Evolutionary conservation across 1,139 yeast species (phyloP), one percentile per base, ranked within the genome.

Genomic region (Eremothecium cymbalariae): DNA sequence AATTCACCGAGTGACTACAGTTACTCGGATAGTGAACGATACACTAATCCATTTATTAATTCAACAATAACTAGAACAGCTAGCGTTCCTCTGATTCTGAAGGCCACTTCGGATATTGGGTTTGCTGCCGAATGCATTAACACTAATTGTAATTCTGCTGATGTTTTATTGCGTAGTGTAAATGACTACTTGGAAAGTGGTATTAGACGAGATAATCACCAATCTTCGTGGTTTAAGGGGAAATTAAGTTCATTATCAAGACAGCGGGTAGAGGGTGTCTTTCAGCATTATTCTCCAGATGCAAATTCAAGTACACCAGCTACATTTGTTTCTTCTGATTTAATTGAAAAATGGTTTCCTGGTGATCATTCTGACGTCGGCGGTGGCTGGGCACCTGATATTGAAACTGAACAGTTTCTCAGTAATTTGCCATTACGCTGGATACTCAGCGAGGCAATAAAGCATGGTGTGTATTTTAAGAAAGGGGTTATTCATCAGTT

Each of bases 341-440:
- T 72, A 14, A 46, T 68, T 6, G 80, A 74, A 48, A 52, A 70
- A 32, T 76, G 77, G 76, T 77, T 77, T 47, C 72, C 80, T 1
- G 84, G 84, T 1, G 73, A 72, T 48, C 84, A 77, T 53, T 65
- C 77, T 3, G 83, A 77, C 51, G 57, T 73, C 40, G 83, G 84
- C 2, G 83, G 83, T 3, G 79, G 80, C 3, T 73, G 77, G 74
- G 53, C 60, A 1, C 55, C 64, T 3, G 72, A 68, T 44, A 38
- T 46, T 2, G 47, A 59, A 27, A 42, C 50, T 1, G 66, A 68
- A 2, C 67, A 62, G 31, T 52, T 51, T 25, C 34, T 67, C 9
- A 59, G 73, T 0, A 65, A 72, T 43, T 44, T 74, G 9, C 59
- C 82, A 0, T 55, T 77, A 15, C 60, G 77, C 39, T 77, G 83